Conservation (phyloP, 140 eudicot genomes). For the Senecio squalidus region DNA sequence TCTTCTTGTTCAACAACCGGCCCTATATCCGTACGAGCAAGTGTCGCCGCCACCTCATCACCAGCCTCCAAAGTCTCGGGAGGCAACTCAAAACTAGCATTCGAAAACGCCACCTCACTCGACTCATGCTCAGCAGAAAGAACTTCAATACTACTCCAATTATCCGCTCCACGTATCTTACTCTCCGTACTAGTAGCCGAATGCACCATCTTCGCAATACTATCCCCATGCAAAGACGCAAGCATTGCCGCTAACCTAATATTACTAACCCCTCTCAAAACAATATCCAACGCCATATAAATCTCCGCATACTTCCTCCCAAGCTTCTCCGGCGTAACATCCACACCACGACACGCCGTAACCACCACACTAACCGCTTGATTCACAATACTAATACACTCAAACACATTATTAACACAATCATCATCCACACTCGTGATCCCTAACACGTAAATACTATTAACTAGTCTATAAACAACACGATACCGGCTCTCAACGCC, state of each 20-base stretch:
- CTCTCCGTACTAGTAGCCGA: constrained; percentile 75
- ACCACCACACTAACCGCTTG: constrained; percentile 86
- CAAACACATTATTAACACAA: constrained; percentile 73
- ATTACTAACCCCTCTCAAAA: constrained; percentile 82
- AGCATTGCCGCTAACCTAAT: constrained; percentile 91
- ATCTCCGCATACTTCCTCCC: constrained; percentile 82
- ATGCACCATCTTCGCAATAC: constrained; percentile 94
- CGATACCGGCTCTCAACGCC: constrained; percentile 84
- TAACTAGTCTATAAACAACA: constrained; percentile 79
- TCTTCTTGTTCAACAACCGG: constrained; percentile 40
- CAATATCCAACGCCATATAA: constrained; percentile 93
- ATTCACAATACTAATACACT: constrained; percentile 78
- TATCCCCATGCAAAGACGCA: constrained; percentile 86
- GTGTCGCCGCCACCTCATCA: constrained; percentile 66
- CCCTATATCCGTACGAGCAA: constrained; percentile 36
- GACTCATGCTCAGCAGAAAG: constrained; percentile 69
- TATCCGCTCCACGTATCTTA: constrained; percentile 87
- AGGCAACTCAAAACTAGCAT: constrained; percentile 69
- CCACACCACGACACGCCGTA: constrained; percentile 96
- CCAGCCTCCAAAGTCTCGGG: constrained; percentile 85
- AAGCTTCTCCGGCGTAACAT: constrained; percentile 87
- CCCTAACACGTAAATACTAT: constrained; percentile 78
- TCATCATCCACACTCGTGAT: constrained; percentile 73
- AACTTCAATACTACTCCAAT: constrained; percentile 51
- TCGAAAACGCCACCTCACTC: constrained; percentile 51